Percentiles rank a stretch among this genome's conserved stretches.
These are phyloP conservation scores for Apiospora hydei DNA, from an alignment of 2,329 filamentous ascomycete species.

Conservation along the genomic window DNA sequence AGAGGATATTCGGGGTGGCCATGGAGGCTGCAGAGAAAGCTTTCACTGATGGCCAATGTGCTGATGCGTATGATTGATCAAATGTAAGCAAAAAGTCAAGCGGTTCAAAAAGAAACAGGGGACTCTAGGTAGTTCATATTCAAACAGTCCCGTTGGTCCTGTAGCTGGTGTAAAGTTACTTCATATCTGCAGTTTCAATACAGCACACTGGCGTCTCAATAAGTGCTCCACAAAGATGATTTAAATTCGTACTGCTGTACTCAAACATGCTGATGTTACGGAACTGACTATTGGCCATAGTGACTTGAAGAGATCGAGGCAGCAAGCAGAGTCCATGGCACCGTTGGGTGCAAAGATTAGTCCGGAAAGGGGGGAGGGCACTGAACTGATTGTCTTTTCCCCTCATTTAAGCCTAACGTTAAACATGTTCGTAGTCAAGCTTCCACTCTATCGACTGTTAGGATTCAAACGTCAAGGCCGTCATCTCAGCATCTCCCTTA, in stretches of 20 bases:
- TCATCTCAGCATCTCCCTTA: background rate
- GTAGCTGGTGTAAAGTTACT: too few species aligned
- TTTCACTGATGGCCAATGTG: background rate
- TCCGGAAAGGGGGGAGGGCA: background rate
- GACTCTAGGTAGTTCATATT: too few species aligned
- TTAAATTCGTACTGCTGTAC: too few species aligned
- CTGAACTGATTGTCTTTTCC: background rate
- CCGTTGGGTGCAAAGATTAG: background rate
- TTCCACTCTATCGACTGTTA: background rate
- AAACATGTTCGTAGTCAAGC: background rate
- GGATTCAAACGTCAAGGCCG: background rate
- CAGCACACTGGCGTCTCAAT: too few species aligned
- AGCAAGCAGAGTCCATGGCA: too few species aligned
- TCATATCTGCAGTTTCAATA: too few species aligned
- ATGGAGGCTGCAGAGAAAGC: background rate
- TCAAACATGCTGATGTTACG: too few species aligned
- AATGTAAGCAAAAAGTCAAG: background rate
- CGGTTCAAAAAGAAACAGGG: too few species aligned
- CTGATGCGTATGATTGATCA: background rate
- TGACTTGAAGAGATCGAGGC: too few species aligned
- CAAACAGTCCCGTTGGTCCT: too few species aligned
- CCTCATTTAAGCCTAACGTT: background rate
- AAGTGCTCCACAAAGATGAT: too few species aligned
- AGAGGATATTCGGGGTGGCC: background rate
- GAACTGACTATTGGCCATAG: too few species aligned